Base-by-base conservation (phyloP, 139 green algal genomes). In the Pycnococcus provasolii region DNA sequence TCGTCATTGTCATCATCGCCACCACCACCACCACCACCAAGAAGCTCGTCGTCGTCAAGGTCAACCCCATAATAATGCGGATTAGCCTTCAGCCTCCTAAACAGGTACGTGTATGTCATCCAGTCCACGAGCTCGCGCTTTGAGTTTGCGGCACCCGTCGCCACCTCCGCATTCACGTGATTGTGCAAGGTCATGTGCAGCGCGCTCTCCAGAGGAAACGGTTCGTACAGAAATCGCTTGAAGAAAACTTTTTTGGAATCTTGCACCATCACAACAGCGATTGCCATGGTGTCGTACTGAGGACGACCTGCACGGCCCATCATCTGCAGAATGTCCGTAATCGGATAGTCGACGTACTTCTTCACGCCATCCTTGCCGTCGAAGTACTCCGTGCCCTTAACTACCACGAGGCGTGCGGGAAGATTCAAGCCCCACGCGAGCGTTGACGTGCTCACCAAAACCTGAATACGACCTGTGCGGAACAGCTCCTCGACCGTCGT, bases 201-300 rank as follows among this genome's bases (percentile, higher is more conserved):
- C 54, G 71, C 84, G 60, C 78, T 90, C 83, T 98, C 92, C 62
- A 98, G 91, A 3, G 92, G 92, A 79, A 97, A 97, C 37, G 92
- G 92, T 78, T 96, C 91, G 66, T 97, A 97, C 70, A 98, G 76
- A 77, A 96, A 98, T 77, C 95, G 92, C 73, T 97, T 97, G 81
- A 96, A 97, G 73, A 97, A 99, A 61, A 80, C 81, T 80, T 99
- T 99, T 73, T 98, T 98, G 65, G 92, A 87, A 68, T 97, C 93
- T 71, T 95, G 83, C 70, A 93, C 93, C 81, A 99, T 93, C 74
- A 99, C 95, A 40, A 99, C 91, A 0, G 89, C 89, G 48, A 93
- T 82, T 42, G 86, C 92, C 51, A 88, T 82, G 4, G 73, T 70
- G 75, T 98, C 92, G 72, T 85, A 97, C 78, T 97, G 92, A 42